Evolutionary conservation across 1,284 basidiomycete genomes (phyloP), one percentile per base, ranked within the genome.

Genomic region (Fomitopsis palustris): DNA sequence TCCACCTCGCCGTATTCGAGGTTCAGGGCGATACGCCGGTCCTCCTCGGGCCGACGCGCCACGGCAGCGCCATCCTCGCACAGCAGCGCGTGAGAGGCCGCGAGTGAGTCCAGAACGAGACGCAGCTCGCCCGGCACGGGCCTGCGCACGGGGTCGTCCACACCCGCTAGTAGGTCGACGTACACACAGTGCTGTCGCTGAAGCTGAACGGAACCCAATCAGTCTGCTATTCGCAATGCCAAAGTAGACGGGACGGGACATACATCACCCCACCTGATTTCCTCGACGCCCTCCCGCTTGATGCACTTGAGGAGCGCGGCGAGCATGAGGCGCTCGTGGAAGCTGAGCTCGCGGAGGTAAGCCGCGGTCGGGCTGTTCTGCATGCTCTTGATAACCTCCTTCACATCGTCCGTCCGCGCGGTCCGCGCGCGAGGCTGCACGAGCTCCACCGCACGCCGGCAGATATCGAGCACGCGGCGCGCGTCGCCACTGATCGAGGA

Each of bases 401-500:
- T 85, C 65, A 97, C 88, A 64, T 97, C 91, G 27, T 81, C 81
- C 1, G 86, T 85, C 21, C 81, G 81, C 10, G 95, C 93, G 0
- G 85, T 78, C 53, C 76, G 76, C 57, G 76, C 75, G 1, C 74
- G 74, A 37, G 77, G 72, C 58, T 80, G 80, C 6, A 87, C 85
- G n/a, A 92, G 81, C 70, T 96, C 95, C 4, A 95, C 92, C 0
- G 93, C 88, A 4, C 94, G 88, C 84, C 94, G 81, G 77, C 95
- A 98, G 29, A 97, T 92, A 72, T 99, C 97, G 58, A 99, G 79
- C 35, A 96, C 93, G 35, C 96, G 82, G 49, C 97, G 80, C 0
- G 97, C 97, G 72, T 99, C 97, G 19, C 97, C 97, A 60, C 93
- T 95, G 60, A 98, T 93, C 27, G 90, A 89, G 17, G 94, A 90